Percentiles rank a stretch among this genome's conserved stretches.
phyloP scores from a whole-genome alignment of 2,329 filamentous ascomycete genomes.

The Ceratocystis colombiana region DNA sequence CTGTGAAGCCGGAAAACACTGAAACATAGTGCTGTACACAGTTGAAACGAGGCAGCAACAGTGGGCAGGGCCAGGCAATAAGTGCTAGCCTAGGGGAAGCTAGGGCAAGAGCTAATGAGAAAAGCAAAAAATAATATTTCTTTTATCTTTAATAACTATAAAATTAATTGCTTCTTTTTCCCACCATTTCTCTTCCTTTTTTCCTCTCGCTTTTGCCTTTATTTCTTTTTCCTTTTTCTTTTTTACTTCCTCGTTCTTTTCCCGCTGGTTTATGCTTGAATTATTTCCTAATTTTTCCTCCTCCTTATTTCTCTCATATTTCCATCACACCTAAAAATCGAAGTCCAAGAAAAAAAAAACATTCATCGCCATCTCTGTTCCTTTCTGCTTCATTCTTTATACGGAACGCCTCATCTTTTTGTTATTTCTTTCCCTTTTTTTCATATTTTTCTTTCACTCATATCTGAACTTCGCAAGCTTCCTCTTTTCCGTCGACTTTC shows the following conservation, averaged over 20 bases:
- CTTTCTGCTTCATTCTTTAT: slow-evolving; percentile 15
- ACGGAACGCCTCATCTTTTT: neutral
- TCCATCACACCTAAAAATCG: neutral
- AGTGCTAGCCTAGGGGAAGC: too few relatives aligned
- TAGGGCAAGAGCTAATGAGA: too few relatives aligned
- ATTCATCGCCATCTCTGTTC: neutral
- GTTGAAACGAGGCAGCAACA: too few relatives aligned
- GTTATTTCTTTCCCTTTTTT: neutral
- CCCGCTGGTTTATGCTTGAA: neutral
- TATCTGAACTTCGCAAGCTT: neutral
- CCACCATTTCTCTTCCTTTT: neutral
- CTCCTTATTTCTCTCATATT: slow-evolving; percentile 12
- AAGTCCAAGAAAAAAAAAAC: neutral
- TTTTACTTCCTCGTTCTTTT: slow-evolving; percentile 20
- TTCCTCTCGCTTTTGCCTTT: neutral
- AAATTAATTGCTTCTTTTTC: slow-evolving; percentile 6
- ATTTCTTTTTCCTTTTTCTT: slow-evolving; percentile 18
- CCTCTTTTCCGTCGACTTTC: slow-evolving; percentile 44
- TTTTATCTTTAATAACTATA: neutral
- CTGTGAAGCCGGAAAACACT: neutral
- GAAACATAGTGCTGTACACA: neutral
- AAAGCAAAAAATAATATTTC: neutral
- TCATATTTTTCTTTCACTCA: neutral
- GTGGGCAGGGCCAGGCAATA: too few relatives aligned
- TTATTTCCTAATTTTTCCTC: slow-evolving; percentile 9